phyloP scores from a whole-genome alignment of 2,329 filamentous ascomycete genomes.

The Elsinoe ampelina region DNA sequence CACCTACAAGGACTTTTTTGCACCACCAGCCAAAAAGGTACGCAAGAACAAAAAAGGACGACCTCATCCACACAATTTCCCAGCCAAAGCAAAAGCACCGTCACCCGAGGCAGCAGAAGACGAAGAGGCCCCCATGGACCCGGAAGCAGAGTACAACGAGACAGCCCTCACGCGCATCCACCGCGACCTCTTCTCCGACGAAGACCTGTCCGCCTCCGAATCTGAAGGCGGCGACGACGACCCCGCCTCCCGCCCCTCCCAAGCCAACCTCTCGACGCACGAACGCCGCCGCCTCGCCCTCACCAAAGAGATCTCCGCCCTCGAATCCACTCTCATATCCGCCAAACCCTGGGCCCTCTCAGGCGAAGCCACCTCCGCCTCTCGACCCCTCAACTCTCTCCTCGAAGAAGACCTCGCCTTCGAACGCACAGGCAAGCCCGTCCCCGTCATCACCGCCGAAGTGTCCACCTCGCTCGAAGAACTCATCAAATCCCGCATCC shows the following conservation, averaged over 20 bases:
- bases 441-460: slow-evolving; percentile 87
- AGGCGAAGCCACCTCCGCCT: slow-evolving; percentile 74
- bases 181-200: slow-evolving; percentile 83
- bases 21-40: slow-evolving; percentile 66
- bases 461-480: slow-evolving; percentile 85
- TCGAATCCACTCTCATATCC: slow-evolving; percentile 80
- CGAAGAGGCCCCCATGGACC: slow-evolving; percentile 30
- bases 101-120: slow-evolving; percentile 30
- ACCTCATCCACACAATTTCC: slow-evolving; percentile 46
- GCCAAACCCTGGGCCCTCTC: slow-evolving; percentile 85
- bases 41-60: slow-evolving; percentile 47
- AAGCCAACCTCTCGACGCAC: slow-evolving; percentile 72
- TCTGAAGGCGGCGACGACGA: slow-evolving; percentile 57
- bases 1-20: slow-evolving; percentile 90
- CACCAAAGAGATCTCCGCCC: slow-evolving; percentile 77
- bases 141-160: slow-evolving; percentile 36
- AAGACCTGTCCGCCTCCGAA: slow-evolving; percentile 37
- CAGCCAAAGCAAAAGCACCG: slow-evolving; percentile 18
- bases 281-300: slow-evolving; percentile 80
- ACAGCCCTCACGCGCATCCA: slow-evolving; percentile 71
- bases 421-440: slow-evolving; percentile 86
- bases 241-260: slow-evolving; percentile 54
- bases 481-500: slow-evolving; percentile 85
- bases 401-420: slow-evolving; percentile 94
- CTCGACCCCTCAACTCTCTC: slow-evolving; percentile 81